These are phyloP conservation scores for Ogataea hybrid DNA, from an alignment of 1,139 yeast species.

Conservation along the genomic window DNA sequence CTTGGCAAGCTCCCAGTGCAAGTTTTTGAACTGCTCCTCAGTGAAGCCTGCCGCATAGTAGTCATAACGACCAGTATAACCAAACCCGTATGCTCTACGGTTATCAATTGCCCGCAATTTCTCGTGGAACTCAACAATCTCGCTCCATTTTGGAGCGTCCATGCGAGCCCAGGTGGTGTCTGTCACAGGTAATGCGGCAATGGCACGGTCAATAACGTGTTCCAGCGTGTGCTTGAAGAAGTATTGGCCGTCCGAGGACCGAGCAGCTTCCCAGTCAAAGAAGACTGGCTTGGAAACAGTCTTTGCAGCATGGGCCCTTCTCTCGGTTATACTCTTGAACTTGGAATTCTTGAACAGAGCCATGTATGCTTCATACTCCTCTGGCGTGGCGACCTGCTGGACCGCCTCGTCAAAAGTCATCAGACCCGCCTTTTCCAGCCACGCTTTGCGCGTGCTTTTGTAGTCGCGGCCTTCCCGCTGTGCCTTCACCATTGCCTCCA, in stretches of 20 bases:
- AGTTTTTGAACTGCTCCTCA: slow-evolving; percentile 24
- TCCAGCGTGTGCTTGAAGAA: slow-evolving; percentile 29
- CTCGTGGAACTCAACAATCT: slow-evolving; percentile 25
- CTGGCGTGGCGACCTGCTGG: slow-evolving; percentile 17
- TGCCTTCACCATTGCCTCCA: slow-evolving; percentile 45
- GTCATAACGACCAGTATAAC: slow-evolving; percentile 29
- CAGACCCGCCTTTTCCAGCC: slow-evolving; percentile 27
- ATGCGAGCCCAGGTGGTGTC: slow-evolving; percentile 31
- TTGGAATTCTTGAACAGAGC: slow-evolving; percentile 13
- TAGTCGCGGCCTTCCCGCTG: slow-evolving; percentile 7
- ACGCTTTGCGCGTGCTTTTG: slow-evolving; percentile 14
- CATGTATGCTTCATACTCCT: slow-evolving; percentile 14
- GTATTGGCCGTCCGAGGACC: slow-evolving; percentile 31
- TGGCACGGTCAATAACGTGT: slow-evolving; percentile 31
- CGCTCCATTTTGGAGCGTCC: slow-evolving; percentile 23
- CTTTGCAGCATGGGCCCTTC: slow-evolving; percentile 22
- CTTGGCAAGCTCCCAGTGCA: slow-evolving; percentile 28
- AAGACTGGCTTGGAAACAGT: slow-evolving; percentile 22
- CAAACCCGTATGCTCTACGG: slow-evolving; percentile 28
- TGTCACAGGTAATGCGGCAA: slow-evolving; percentile 30
- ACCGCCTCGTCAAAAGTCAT: slow-evolving; percentile 32
- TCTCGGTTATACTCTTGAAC: slow-evolving; percentile 23
- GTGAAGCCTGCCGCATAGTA: slow-evolving; percentile 28
- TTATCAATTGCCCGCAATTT: slow-evolving; percentile 25
- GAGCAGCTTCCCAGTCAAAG: slow-evolving; percentile 31